Evolutionary conservation across 352 stramenopile species (phyloP).

Genomic region (Globisporangium nunn): DNA sequence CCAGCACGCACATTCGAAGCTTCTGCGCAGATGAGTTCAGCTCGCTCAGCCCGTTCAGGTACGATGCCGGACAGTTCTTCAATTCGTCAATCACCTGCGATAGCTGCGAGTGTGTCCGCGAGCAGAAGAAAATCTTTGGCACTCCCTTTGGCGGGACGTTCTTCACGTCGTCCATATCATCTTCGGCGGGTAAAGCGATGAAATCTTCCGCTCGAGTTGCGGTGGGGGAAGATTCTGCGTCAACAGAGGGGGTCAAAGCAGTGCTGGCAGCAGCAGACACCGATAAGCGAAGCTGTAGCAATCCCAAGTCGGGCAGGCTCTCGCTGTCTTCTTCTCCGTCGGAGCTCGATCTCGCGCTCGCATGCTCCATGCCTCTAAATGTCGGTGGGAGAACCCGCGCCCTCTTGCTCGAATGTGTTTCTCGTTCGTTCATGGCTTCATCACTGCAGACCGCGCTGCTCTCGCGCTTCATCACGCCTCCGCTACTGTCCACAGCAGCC

Average conservation of each 20-base stretch:
- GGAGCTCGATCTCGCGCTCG: not conserved
- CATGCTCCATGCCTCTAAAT: not conserved
- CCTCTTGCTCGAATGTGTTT: not conserved
- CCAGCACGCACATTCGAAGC: slow-evolving; percentile 76
- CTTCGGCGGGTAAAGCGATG: slow-evolving; percentile 6
- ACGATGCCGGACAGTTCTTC: slow-evolving; percentile 64
- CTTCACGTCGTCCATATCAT: not conserved
- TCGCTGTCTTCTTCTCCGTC: slow-evolving; percentile 1
- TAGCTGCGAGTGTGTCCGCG: slow-evolving; percentile 83
- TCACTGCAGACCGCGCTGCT: not conserved
- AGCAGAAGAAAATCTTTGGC: slow-evolving; percentile 82
- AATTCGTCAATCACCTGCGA: slow-evolving; percentile 77
- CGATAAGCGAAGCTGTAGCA: slow-evolving; percentile 10
- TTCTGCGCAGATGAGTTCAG: slow-evolving; percentile 24
- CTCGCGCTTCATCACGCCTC: slow-evolving; percentile 3
- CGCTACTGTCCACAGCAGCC: slow-evolving; percentile 44
- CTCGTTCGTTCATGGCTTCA: slow-evolving; percentile 4
- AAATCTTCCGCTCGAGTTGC: slow-evolving; percentile 10
- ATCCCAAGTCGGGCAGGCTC: slow-evolving; percentile 6
- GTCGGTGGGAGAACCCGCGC: slow-evolving; percentile 3
- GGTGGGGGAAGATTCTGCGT: too few relatives aligned
- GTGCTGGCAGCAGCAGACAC: slow-evolving; percentile 8
- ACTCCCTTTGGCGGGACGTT: slow-evolving; percentile 4
- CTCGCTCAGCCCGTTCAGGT: slow-evolving; percentile 33
- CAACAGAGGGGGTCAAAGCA: too few relatives aligned